These are phyloP conservation scores for Cicer pinnatifidum DNA, from an alignment of 306 rosid genomes.

Conservation along the genomic window DNA sequence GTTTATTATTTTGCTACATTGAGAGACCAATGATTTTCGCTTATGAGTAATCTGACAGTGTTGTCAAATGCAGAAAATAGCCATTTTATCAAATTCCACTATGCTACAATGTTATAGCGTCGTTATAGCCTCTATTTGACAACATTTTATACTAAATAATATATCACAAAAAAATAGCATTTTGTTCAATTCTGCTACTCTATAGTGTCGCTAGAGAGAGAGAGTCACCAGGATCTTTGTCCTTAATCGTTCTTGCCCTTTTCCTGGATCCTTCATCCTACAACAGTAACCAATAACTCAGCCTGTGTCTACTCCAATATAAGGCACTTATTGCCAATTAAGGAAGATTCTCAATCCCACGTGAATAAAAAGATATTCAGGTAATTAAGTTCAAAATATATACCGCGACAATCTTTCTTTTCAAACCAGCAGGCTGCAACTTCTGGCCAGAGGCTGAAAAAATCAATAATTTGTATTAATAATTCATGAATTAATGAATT, in stretches of 20 bases:
- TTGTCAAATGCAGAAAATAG: too few relatives aligned
- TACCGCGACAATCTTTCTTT: constrained; percentile 69
- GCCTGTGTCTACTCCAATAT: constrained; percentile 35
- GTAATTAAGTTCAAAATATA: not conserved
- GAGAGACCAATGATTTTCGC: constrained; percentile 12
- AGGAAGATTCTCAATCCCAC: constrained; percentile 29
- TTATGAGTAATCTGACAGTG: too few relatives aligned
- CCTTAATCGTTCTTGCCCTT: constrained; percentile 50
- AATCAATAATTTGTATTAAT: constrained; percentile 6
- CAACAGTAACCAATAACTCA: constrained; percentile 46
- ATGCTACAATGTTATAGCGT: too few relatives aligned
- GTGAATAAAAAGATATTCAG: constrained; percentile 30
- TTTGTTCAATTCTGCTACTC: too few relatives aligned
- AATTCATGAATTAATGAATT: too few relatives aligned
- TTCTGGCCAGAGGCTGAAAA: constrained; percentile 70
- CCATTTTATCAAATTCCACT: too few relatives aligned
- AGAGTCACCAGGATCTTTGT: constrained; percentile 51
- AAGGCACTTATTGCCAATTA: constrained; percentile 38
- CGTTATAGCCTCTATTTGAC: too few relatives aligned
- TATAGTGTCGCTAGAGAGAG: not conserved
- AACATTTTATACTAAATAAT: too few relatives aligned
- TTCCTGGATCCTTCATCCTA: constrained; percentile 65
- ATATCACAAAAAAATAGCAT: too few relatives aligned
- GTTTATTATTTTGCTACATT: constrained; percentile 15
- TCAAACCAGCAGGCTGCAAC: constrained; percentile 58